A percentile compares a stretch with the other conserved stretches of the same genome.
These are phyloP conservation scores for Elsinoe fawcettii DNA, from an alignment of 2,329 filamentous ascomycete genomes.

Conservation along the genomic window DNA sequence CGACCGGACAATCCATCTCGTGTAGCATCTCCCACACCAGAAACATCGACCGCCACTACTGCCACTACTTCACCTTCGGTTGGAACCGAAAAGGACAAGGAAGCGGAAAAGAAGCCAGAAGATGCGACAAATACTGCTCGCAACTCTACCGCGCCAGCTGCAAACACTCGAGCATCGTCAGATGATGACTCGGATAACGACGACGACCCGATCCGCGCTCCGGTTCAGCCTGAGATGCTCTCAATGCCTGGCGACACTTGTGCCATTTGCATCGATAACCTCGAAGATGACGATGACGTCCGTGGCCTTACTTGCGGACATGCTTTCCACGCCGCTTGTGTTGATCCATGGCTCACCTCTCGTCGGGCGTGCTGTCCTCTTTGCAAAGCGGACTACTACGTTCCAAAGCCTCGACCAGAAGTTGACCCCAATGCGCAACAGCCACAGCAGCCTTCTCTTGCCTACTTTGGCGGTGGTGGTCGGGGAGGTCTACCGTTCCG, in stretches of 20 bases:
- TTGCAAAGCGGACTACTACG: conserved; percentile 96
- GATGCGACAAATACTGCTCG: conserved; percentile 25
- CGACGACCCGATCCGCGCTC: conserved; percentile 69
- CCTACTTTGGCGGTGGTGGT: conserved; percentile 25
- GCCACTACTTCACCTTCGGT: conserved; percentile 14
- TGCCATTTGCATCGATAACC: conserved; percentile 88
- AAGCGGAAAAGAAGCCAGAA: conserved; percentile 14
- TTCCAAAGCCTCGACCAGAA: conserved; percentile 73
- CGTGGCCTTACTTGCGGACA: conserved; percentile 94
- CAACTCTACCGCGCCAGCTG: conserved; percentile 20
- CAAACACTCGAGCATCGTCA: conserved; percentile 12
- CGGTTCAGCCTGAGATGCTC: conserved; percentile 72
- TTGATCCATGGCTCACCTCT: conserved; percentile 94
- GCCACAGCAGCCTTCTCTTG: conserved; percentile 24
- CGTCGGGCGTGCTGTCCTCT: conserved; percentile 91
- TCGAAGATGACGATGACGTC: conserved; percentile 93
- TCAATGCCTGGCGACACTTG: conserved; percentile 83
- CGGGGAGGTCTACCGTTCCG: conserved; percentile 22
- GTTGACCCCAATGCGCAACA: conserved; percentile 18
- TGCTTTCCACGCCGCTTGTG: conserved; percentile 90
- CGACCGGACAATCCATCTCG: background rate
- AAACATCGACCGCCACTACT: background rate
- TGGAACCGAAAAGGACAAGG: background rate
- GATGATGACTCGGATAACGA: conserved; percentile 54
- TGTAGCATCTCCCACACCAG: conserved; percentile 20